Base-by-base conservation (phyloP, 495 filamentous ascomycete species). In the Hypoxylon perforatum region DNA sequence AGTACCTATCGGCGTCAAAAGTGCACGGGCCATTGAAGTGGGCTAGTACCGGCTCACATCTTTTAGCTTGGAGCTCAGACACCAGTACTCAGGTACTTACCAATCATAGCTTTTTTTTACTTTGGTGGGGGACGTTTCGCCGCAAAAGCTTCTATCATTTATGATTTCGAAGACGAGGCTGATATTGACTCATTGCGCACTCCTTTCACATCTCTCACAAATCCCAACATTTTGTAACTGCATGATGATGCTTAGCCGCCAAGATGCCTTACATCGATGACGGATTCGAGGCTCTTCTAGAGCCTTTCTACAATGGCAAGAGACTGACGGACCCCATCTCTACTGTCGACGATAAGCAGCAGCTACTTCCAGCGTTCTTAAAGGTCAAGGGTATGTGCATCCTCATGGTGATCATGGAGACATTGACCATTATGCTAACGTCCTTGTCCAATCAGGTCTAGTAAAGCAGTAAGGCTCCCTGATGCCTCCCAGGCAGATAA, bases 231-330 rank as follows among this genome's bases (percentile, higher is more conserved):
- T 14, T 42, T 23, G 49, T n/a, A 48, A 39, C 17, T 19, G 44
- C 49, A 60, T 51, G 21, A 54, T 55, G 64, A 69, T 64, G 55
- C 7, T 57, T 46, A 8, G 7, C 18, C 48, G 60, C 22, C 75
- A 77, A 72, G 63, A 84, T 83, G 76, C 74, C 74, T 57, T 71
- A 75, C 30, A 76, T 78, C 60, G 80, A 82, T 74, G 77, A 86
- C 75, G 80, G 81, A 53, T 97, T 97, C 71, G 91, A 97, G 78
- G 92, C 92, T 51, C 86, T 97, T 12, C 82, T 98, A 41, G 88
- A 96, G 78, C 95, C 95, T 0, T 97, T 98, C 75, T 99, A 99
- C 77, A 92, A 94, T 69, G 94, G 92, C 55, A 99, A 98, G 75
- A 89, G 87, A 51, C 79, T 98, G 53, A 97, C 92, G 0, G 95